A percentile compares a stretch with the other conserved stretches of the same genome.
phyloP scores from a whole-genome alignment of 352 stramenopile species.

The Phytophthora foliorum region DNA sequence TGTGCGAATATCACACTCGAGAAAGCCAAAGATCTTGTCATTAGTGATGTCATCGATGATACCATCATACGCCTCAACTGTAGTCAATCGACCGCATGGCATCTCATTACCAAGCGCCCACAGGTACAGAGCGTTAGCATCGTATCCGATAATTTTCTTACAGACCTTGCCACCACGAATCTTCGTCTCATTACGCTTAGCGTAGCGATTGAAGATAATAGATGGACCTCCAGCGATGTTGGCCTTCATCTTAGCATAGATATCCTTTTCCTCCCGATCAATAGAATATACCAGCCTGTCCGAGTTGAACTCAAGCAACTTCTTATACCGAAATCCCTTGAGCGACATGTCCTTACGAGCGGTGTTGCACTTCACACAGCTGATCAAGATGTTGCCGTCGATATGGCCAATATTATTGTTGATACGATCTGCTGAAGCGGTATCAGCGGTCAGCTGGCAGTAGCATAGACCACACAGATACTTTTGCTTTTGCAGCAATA shows the following conservation, averaged over 20 bases:
- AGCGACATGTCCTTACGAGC: constrained; percentile 14
- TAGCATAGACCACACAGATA: constrained; percentile 34
- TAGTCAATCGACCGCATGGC: constrained; percentile 37
- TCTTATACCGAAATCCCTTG: constrained; percentile 20
- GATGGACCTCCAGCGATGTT: constrained; percentile 10
- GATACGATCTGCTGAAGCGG: constrained; percentile 32
- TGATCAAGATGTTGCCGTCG: constrained; percentile 20
- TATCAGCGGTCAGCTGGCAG: constrained; percentile 26
- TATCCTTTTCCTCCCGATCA: constrained; percentile 14
- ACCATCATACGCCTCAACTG: not conserved
- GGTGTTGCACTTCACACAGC: constrained; percentile 21
- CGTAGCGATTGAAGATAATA: constrained; percentile 5
- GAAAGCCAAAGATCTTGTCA: not conserved
- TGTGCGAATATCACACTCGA: constrained; percentile 4
- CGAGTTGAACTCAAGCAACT: constrained; percentile 24
- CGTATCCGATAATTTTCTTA: constrained; percentile 25
- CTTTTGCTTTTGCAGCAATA: constrained; percentile 25
- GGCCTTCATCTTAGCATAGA: constrained; percentile 15
- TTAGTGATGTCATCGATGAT: constrained; percentile 22
- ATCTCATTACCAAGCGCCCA: constrained; percentile 37
- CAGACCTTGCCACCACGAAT: constrained; percentile 17
- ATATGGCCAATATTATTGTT: constrained; percentile 4
- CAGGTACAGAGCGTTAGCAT: constrained; percentile 14
- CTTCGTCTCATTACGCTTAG: constrained; percentile 7
- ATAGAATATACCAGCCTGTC: constrained; percentile 2